Evolutionary conservation across 2,329 filamentous ascomycete species (phyloP), one percentile per base, ranked within the genome.

Genomic region (Clarireedia hainanense): DNA sequence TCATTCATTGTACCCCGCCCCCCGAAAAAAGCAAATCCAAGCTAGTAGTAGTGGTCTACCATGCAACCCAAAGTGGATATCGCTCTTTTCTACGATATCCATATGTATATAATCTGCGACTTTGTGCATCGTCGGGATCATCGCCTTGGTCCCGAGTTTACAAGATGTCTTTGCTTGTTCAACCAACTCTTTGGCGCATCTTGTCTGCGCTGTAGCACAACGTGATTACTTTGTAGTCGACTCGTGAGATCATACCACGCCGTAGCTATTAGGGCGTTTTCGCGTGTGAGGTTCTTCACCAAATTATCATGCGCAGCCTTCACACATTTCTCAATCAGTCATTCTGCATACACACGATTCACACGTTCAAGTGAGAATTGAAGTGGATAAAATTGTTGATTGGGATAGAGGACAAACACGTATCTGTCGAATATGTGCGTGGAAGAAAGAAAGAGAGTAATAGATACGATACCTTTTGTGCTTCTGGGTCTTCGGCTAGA

Each of bases 221-320:
- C 85, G 60, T 88, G 88, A 69, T 91, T 92, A 73, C 87, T 91
- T 72, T 94, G 89, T 63, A 95, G 72, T 51, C 89, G 79, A 67
- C 79, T 85, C 26, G 85, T 84, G 65, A 94, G 80, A 70, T 92
- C 88, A 72, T 91, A 91, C 88, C 88, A 95, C 2, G 89, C 89
- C n/a, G 84, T 87, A 26, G 85, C 77, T 65, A 95, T 89, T 67
- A 94, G 78, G 40, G 80, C 79, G 69, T 89, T 90, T 71, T 95
- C 89, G 63, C 86, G 81, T 69, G 87, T 80, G 57, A 95, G 79
- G 63, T 85, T 88, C 62, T 80, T 69, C 51, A 68, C 62, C 64
- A 68, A 64, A 34, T 55, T 40, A 64, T 67, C 55, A 61, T 64
- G 57, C 56, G 61, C 60, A 59, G 67, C 61, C 65, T 69, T 63